A percentile compares a stretch with the other conserved stretches of the same genome.
phyloP scores from a whole-genome alignment of 2,329 filamentous ascomycete species.

The Cercospora beticola region DNA sequence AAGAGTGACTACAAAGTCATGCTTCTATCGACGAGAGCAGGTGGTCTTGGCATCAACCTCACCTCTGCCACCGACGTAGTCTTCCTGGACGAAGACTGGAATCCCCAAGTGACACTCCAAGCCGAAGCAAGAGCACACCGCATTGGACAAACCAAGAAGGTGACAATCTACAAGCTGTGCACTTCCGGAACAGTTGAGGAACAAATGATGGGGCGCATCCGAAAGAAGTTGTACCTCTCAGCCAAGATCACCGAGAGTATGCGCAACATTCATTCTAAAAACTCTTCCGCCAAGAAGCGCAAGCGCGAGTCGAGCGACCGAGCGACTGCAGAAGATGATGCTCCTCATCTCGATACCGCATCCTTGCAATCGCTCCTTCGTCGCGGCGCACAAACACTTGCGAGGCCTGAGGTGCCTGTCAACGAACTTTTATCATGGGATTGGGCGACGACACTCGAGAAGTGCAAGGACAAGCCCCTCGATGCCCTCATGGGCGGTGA shows the following conservation, averaged over 20 bases:
- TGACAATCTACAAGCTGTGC: conserved; percentile 58
- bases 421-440: conserved; percentile 60
- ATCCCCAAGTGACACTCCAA: conserved; percentile 55
- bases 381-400: conserved; percentile 55
- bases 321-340: conserved; percentile 47
- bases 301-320: conserved; percentile 30
- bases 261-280: conserved; percentile 51
- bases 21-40: conserved; percentile 56
- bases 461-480: conserved; percentile 54
- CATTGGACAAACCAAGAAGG: conserved; percentile 55
- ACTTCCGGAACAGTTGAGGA: conserved; percentile 59
- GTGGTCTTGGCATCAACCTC: conserved; percentile 57
- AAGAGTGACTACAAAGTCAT: conserved; percentile 53
- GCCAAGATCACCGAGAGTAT: conserved; percentile 61
- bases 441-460: conserved; percentile 54
- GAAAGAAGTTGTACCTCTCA: conserved; percentile 62
- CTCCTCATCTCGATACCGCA: conserved; percentile 53
- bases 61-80: conserved; percentile 56
- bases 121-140: conserved; percentile 57
- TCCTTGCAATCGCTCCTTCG: conserved; percentile 57
- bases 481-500: conserved; percentile 43
- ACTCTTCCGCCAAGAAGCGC: conserved; percentile 36
- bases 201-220: conserved; percentile 58
- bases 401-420: conserved; percentile 54
- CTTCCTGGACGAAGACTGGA: conserved; percentile 59